Evolutionary conservation across 2,329 filamentous ascomycete genomes (phyloP).

Genomic region (Penicillium hordei): DNA sequence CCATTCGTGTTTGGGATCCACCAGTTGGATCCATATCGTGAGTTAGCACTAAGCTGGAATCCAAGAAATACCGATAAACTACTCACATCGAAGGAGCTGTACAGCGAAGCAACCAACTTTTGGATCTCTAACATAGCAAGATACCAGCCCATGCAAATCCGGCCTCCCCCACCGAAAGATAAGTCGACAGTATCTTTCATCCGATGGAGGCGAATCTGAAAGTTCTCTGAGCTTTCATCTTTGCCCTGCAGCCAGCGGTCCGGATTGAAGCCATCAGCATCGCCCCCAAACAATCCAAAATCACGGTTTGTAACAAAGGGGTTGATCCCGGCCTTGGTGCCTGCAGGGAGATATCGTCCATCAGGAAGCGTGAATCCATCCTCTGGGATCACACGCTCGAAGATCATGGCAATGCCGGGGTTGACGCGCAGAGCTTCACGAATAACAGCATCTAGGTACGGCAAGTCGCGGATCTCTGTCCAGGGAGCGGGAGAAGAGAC

Average conservation of each 20-base stretch:
- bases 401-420: constrained; percentile 49
- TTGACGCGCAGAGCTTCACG: constrained; percentile 54
- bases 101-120: constrained; percentile 57
- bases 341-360: constrained; percentile 37
- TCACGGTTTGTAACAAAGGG: constrained; percentile 42
- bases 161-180: constrained; percentile 54
- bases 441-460: constrained; percentile 54
- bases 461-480: constrained; percentile 21
- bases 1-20: constrained; percentile 52
- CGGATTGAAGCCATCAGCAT: constrained; percentile 48
- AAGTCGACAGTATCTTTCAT: constrained; percentile 44
- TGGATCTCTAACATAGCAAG: constrained; percentile 59
- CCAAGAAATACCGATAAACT: background rate
- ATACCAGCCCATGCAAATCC: constrained; percentile 58
- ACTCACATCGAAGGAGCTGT: constrained; percentile 23
- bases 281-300: constrained; percentile 45
- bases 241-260: constrained; percentile 50
- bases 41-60: constrained; percentile 24
- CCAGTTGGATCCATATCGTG: constrained; percentile 52
- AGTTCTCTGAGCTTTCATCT: constrained; percentile 36
- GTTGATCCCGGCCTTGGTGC: constrained; percentile 38
- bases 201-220: constrained; percentile 32
- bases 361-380: constrained; percentile 32
- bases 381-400: constrained; percentile 53
- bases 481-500: constrained; percentile 20